Evolutionary conservation across 2,329 filamentous ascomycete genomes (phyloP), one percentile per base, ranked within the genome.

Genomic region (Fusarium mangiferae): DNA sequence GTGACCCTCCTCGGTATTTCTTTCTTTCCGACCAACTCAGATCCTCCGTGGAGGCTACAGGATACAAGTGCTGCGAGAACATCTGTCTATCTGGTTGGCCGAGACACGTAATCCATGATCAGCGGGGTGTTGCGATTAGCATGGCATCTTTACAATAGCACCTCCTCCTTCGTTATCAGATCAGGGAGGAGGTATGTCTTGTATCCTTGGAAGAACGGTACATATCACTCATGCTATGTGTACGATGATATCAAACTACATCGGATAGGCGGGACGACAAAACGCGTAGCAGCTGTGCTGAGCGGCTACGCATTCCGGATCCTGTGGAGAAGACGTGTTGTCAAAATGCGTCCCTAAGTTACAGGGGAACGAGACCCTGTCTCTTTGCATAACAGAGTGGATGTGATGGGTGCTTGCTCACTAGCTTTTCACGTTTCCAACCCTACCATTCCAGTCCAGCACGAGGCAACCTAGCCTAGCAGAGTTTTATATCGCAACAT

Each of bases 201-300:
- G 26, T 52, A 59, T 49, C 57, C 63, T 58, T 35, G 33, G 28
- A 44, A 35, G 20, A 33, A 49, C 46, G 13, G 38, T 44, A 49
- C 51, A 70, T 55, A 62, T 70, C 49, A 66, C 61, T 45, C 57
- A 63, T 68, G 68, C 68, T 70, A 72, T 68, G 62, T 49, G 49
- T 41, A 49, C 42, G 33, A 33, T 38, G 30, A 38, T 28, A 41
- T 55, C 51, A 45, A 54, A 42, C 44, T 39, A 18, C 46, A 59
- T 57, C 70, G 55, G 52, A 56, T 57, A 42, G 28, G 39, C 66
- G 49, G 60, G 60, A 62, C 46, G 60, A 62, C 24, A 36, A 41
- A 33, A 60, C 44, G 57, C 66, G 54, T 39, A 54, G 26, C 41
- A 51, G 24, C 36, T 49, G 56, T 58, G 57, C 36, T 65, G 35